Conservation (phyloP, 768 basidiomycete species). For the Kwoniella heveanensis region DNA sequence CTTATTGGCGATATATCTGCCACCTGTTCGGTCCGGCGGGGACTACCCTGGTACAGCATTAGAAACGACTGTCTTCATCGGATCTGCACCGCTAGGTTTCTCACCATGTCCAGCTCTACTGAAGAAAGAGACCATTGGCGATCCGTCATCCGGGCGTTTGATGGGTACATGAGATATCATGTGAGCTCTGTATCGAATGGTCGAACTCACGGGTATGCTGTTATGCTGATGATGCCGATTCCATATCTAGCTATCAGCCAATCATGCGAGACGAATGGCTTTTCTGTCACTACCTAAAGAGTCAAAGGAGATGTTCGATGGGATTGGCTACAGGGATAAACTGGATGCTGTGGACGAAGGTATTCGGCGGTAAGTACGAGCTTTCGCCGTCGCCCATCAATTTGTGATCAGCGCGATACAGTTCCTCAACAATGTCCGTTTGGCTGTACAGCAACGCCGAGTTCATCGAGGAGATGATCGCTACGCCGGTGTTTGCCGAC, state of each 20-base stretch:
- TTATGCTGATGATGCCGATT: no score
- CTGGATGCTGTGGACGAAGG: conserved; percentile 77
- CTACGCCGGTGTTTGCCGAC: conserved; percentile 70
- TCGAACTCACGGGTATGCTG: no score
- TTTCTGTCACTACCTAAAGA: conserved; percentile 68
- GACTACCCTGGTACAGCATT: no score
- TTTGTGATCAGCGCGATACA: no score
- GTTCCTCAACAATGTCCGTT: no score
- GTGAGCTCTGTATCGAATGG: no score
- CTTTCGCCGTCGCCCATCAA: neutral
- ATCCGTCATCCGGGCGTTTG: conserved; percentile 73
- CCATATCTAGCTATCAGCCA: conserved; percentile 63
- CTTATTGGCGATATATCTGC: no score
- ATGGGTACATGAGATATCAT: conserved; percentile 73
- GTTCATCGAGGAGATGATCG: conserved; percentile 73
- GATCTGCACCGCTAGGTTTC: no score
- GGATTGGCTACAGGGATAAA: conserved; percentile 75
- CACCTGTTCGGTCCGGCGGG: no score
- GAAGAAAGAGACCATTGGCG: conserved; percentile 74
- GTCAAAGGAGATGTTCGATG: conserved; percentile 70
- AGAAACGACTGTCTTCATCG: no score
- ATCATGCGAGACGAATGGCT: conserved; percentile 74
- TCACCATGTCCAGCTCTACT: conserved; percentile 30
- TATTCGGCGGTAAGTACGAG: conserved; percentile 59
- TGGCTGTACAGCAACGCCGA: conserved; percentile 75